Conservation (phyloP, 1,284 basidiomycete species). For the Fomitopsis schrenkii region DNA sequence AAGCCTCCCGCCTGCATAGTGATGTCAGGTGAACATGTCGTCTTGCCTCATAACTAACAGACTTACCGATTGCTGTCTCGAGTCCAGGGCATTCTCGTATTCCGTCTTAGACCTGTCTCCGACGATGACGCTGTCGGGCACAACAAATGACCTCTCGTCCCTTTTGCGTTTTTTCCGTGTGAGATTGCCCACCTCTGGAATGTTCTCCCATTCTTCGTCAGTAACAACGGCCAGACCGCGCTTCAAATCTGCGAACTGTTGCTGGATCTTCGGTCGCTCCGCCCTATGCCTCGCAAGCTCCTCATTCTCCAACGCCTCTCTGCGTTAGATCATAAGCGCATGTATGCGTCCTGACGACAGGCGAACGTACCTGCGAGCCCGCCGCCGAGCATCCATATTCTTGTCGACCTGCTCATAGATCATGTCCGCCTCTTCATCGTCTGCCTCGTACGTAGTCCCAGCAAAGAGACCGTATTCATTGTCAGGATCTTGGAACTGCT, state of each 20-base stretch:
- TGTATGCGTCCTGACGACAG: conserved; percentile 30
- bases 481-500: conserved; percentile 94
- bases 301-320: conserved; percentile 73
- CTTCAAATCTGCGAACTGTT: conserved; percentile 95
- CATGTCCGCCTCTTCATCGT: conserved; percentile 95
- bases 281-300: conserved; percentile 72
- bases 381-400: conserved; percentile 86
- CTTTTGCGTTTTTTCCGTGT: conserved; percentile 89
- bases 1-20: conserved; percentile 58
- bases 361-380: conserved; percentile 67
- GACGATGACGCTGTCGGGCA: conserved; percentile 90
- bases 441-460: conserved; percentile 93
- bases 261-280: conserved; percentile 86
- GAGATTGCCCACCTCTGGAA: conserved; percentile 96
- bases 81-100: conserved; percentile 73
- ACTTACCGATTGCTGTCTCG: conserved; percentile 64
- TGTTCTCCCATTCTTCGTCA: conserved; percentile 90
- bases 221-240: conserved; percentile 83
- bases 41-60: neutral
- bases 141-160: conserved; percentile 83
- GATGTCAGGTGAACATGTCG: neutral
- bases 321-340: conserved; percentile 24
- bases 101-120: conserved; percentile 75
- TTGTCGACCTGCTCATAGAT: conserved; percentile 92
- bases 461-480: conserved; percentile 97